Conservation (phyloP, 2,329 filamentous ascomycete species). For the Calonectria leucothoes region DNA sequence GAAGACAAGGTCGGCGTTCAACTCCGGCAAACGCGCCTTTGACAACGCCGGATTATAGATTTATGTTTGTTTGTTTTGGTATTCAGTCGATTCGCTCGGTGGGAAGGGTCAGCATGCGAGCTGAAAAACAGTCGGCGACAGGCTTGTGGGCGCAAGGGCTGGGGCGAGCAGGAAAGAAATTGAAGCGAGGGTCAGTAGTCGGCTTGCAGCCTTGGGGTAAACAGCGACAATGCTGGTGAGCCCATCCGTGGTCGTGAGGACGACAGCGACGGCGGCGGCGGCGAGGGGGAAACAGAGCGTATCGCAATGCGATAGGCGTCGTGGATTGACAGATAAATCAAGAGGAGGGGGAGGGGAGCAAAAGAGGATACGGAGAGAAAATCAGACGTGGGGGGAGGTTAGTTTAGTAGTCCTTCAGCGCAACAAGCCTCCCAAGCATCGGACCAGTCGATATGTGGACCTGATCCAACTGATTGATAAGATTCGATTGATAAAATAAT, state of each 20-base stretch:
- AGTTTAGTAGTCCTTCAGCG: conserved; percentile 44
- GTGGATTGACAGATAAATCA: conserved; percentile 15
- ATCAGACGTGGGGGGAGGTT: conserved; percentile 41
- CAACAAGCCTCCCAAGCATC: conserved; percentile 19
- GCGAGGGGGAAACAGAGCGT: conserved; percentile 20
- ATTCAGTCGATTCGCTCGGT: conserved; percentile 17
- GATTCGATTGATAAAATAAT: conserved; percentile 59
- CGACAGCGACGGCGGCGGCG: not conserved
- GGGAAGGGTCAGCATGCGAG: not conserved
- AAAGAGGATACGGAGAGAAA: conserved; percentile 29
- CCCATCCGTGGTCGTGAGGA: conserved; percentile 6
- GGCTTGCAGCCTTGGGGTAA: not conserved
- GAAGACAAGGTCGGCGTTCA: conserved; percentile 1
- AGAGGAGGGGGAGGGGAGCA: conserved; percentile 16
- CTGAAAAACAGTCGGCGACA: not conserved
- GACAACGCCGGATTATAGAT: not conserved
- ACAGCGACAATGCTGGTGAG: conserved; percentile 3
- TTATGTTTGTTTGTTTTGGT: not conserved
- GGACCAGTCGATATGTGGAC: conserved; percentile 34
- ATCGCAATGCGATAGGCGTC: conserved; percentile 16
- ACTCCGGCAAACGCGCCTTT: conserved; percentile 1
- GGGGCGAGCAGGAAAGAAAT: not conserved
- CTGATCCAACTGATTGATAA: conserved; percentile 60
- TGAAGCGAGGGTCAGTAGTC: conserved; percentile 8
- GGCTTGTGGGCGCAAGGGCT: not conserved